Percentiles rank a stretch among this genome's conserved stretches.
These are phyloP conservation scores for Phaeotremella skinneri DNA, from an alignment of 768 basidiomycete species.

Conservation along the genomic window DNA sequence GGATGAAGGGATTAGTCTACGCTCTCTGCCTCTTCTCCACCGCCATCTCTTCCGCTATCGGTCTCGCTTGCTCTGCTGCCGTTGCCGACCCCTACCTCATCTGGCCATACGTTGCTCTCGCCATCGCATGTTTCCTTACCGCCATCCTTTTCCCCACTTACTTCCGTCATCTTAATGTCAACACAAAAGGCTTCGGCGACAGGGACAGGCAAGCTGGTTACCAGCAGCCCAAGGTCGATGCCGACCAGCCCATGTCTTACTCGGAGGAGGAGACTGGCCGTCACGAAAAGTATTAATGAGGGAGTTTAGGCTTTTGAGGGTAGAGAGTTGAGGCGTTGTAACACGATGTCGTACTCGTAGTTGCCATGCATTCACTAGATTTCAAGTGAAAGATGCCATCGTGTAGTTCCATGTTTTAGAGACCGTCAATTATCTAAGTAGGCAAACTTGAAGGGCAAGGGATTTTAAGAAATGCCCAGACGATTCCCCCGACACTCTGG, in stretches of 20 bases:
- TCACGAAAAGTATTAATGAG: not conserved
- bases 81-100: slow-evolving; percentile 46
- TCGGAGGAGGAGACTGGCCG: not conserved
- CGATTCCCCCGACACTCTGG: no score
- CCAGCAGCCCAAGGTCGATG: slow-evolving; percentile 11
- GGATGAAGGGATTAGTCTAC: slow-evolving; percentile 50
- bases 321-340: no score
- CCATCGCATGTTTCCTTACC: slow-evolving; percentile 6
- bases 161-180: slow-evolving; percentile 19
- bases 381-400: no score
- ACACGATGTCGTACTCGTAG: no score
- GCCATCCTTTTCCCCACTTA: slow-evolving; percentile 24
- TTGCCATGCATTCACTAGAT: no score
- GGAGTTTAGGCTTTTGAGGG: no score
- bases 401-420: no score
- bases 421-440: no score
- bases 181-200: slow-evolving; percentile 15
- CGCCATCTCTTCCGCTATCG: slow-evolving; percentile 47
- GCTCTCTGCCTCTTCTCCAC: slow-evolving; percentile 40
- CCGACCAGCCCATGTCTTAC: slow-evolving; percentile 1
- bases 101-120: slow-evolving; percentile 36
- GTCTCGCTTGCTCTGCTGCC: slow-evolving; percentile 37
- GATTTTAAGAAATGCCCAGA: no score
- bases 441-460: no score
- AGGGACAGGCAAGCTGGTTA: slow-evolving; percentile 9